Percentiles rank a stretch among this genome's conserved stretches.
These are phyloP conservation scores for Candida vaughaniae DNA, from an alignment of 805 yeast species.

Conservation along the genomic window DNA sequence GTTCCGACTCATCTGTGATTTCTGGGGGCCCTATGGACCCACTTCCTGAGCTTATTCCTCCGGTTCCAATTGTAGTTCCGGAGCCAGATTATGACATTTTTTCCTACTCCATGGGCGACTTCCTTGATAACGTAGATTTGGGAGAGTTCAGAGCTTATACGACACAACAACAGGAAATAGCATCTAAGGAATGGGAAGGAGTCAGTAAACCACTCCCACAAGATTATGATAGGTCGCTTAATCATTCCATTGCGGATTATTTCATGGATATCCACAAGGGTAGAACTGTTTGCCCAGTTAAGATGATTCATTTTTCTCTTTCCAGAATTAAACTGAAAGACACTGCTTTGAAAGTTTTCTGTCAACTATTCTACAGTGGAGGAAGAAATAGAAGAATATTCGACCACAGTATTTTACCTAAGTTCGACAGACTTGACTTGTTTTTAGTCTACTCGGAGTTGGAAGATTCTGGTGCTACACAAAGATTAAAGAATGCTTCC, in stretches of 20 bases:
- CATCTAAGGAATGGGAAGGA: neutral
- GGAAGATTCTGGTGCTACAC: neutral
- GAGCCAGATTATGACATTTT: neutral
- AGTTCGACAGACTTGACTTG: conserved; percentile 2
- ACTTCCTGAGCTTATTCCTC: neutral
- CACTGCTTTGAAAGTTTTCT: neutral
- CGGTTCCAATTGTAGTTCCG: neutral
- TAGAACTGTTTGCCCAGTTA: neutral
- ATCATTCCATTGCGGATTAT: neutral
- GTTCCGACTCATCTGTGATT: neutral
- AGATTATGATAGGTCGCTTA: neutral
- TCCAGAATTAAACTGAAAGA: neutral
- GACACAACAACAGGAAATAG: neutral
- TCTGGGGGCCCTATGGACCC: neutral
- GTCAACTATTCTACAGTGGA: neutral
- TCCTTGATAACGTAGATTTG: conserved; percentile 6
- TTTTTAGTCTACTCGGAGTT: neutral
- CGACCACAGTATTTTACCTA: conserved; percentile 1
- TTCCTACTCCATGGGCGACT: conserved; percentile 5
- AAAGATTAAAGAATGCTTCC: neutral
- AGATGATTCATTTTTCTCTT: neutral
- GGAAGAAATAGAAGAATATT: conserved; percentile 1
- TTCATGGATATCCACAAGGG: neutral
- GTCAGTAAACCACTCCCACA: neutral
- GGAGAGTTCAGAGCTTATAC: conserved; percentile 3